phyloP scores from a whole-genome alignment of 1,284 basidiomycete genomes.

The Trametes polyzona region DNA sequence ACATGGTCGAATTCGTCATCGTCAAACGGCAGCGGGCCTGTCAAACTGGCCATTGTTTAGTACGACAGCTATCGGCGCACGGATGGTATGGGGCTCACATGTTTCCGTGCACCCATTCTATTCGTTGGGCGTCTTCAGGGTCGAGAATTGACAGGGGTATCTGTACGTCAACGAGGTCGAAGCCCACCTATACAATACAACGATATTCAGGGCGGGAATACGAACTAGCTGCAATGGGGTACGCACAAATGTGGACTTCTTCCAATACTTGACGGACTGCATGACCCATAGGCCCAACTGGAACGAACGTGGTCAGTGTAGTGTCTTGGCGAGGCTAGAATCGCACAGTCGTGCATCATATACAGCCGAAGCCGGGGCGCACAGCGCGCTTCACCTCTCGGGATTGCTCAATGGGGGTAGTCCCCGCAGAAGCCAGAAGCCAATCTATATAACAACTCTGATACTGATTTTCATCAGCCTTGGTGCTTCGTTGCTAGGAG shows the following conservation, averaged over 20 bases:
- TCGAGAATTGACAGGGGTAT: slow-evolving; percentile 55
- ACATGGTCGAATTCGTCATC: slow-evolving; percentile 79
- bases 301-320: background rate
- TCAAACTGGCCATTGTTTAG: slow-evolving; percentile 49
- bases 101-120: slow-evolving; percentile 74
- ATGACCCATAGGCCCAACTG: slow-evolving; percentile 72
- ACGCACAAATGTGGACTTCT: slow-evolving; percentile 63
- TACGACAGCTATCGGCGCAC: background rate
- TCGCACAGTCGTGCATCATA: background rate
- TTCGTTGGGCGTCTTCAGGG: slow-evolving; percentile 50
- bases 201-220: background rate
- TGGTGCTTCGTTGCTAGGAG: too few species aligned
- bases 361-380: background rate
- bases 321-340: too few species aligned
- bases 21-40: slow-evolving; percentile 73
- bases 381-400: too few species aligned
- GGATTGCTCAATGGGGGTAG: too few species aligned
- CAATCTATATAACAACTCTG: too few species aligned
- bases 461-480: too few species aligned
- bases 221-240: background rate
- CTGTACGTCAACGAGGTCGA: slow-evolving; percentile 75
- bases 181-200: slow-evolving; percentile 57
- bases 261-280: slow-evolving; percentile 73
- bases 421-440: too few species aligned
- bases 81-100: slow-evolving; percentile 52